Base-by-base conservation (phyloP, 225 moss, liverwort and hornwort species). In the Marchantia paleacea region DNA sequence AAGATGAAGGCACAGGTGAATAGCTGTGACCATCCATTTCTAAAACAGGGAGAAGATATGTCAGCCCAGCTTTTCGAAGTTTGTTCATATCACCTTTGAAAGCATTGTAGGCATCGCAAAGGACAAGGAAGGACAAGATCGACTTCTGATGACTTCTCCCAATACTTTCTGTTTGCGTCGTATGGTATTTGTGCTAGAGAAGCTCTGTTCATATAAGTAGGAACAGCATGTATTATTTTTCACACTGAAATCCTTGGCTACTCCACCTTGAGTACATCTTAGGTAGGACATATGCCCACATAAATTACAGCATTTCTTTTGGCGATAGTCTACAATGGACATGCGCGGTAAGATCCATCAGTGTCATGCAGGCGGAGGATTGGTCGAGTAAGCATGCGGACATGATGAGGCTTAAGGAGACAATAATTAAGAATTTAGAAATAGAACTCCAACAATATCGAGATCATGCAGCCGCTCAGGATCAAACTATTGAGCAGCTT, bases 1-100 rank as follows among this genome's bases (percentile, higher is more conserved):
- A 93, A 93, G 83, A 73, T 85, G 71, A 91, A 87, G 57, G 86
- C 80, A 7, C 86, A 91, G 87, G 93, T 89, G 55, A 82, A 31
- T 67, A 65, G 61, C 65, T 76, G 11, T 12, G 51, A 12, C n/a
- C n/a, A 22, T 15, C 8, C 16, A 54, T 10, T 53, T 28, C 0
- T n/a, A 55, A 55, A 53, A 55, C 25, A 53, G 8, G 26, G 24
- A 1, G 11, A 22, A 15, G 48, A 48, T 20, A 19, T 72, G 8
- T 49, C 60, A 15, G 15, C 71, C n/a, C 10, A 72, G 12, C 26
- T 39, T 68, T n/a, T 10, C 28, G 16, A 68, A 28, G 26, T 30
- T 16, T 68, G n/a, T 28, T 61, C 60, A 7, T 22, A 1, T 61
- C 2, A 22, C 15, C 6, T 61, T 39, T 5, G 39, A 39, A 39